Evolutionary conservation across 371 early-diverging fungal genomes (phyloP), one percentile per base, ranked within the genome.

Genomic region (Syncephalastrum contaminatum): DNA sequence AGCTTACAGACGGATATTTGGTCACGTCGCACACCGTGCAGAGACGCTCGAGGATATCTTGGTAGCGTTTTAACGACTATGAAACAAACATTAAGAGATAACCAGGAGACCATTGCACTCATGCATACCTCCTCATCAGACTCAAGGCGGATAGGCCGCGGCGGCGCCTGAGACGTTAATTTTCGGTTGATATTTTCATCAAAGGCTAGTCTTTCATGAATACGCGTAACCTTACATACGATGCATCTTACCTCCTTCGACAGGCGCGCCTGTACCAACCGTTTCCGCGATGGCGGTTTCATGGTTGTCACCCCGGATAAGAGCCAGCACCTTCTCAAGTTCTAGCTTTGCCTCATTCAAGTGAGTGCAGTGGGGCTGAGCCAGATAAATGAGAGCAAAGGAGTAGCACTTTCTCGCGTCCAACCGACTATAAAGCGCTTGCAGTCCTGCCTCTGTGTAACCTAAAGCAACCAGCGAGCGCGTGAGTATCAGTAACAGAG

Each of bases 151-250:
- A 87, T 82, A 14, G 87, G 84, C n/a, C 88, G 78, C 48, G 89
- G 88, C 1, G 89, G 88, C 24, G 87, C 80, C 56, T 87, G 86
- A 12, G 86, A 72, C 13, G 83, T 83, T 5, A 88, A 63, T 59
- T 88, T 88, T 14, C 87, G 72, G 56, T 85, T 88, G 40, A 89
- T 80, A 7, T 74, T 72, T 15, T 86, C 76, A 61, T 90, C 88
- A 67, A 90, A 89, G 1, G 83, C 86, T 55, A 22, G 53, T 47
- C 18, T 42, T 40, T 12, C 42, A 51, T 24, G 19, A 3, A 15
- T 12, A 48, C n/a, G 27, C 6, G 53, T 15, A 39, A 30, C 36
- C 36, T 2, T 30, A 22, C 41, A 21, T 5, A 2, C 18, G 14
- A 19, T 44, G 3, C 16, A 3, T 44, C 58, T 21, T 51, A 73